Conservation (phyloP, 352 stramenopile genomes). For the Phytophthora nicotianae region DNA sequence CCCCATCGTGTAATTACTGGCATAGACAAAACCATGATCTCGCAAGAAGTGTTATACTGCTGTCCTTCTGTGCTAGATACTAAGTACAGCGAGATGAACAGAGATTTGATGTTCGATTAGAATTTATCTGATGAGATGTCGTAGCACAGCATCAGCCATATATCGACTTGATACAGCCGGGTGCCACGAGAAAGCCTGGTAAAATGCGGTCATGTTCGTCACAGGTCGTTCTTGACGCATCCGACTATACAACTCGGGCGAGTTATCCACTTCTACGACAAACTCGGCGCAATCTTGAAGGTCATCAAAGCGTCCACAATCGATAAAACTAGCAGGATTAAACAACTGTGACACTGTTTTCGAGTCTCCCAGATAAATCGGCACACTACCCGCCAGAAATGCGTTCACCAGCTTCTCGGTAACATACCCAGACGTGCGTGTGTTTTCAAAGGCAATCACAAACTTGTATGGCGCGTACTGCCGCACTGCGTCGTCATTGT, state of each 20-base stretch:
- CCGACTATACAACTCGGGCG: not conserved
- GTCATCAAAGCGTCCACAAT: not conserved
- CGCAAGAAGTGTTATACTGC: no score
- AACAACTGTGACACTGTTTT: not conserved
- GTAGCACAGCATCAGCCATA: not conserved
- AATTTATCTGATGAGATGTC: not conserved
- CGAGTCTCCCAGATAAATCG: slow-evolving; percentile 1
- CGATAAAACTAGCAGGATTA: slow-evolving; percentile 1
- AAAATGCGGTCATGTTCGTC: not conserved
- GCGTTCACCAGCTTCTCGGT: slow-evolving; percentile 1
- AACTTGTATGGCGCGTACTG: slow-evolving; percentile 1
- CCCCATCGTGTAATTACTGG: no score
- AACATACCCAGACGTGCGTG: not conserved
- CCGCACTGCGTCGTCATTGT: not conserved
- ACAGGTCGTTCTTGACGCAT: not conserved
- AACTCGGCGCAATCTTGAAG: not conserved
- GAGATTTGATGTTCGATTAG: no score
- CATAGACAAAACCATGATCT: no score
- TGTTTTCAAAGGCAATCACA: slow-evolving; percentile 1
- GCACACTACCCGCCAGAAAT: not conserved
- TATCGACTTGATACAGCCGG: not conserved
- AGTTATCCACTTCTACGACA: not conserved
- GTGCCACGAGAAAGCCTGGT: not conserved
- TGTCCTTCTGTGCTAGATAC: no score
- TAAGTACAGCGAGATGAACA: no score